Base-by-base conservation (phyloP, 2,329 filamentous ascomycete genomes). In the Cadophora gregata region DNA sequence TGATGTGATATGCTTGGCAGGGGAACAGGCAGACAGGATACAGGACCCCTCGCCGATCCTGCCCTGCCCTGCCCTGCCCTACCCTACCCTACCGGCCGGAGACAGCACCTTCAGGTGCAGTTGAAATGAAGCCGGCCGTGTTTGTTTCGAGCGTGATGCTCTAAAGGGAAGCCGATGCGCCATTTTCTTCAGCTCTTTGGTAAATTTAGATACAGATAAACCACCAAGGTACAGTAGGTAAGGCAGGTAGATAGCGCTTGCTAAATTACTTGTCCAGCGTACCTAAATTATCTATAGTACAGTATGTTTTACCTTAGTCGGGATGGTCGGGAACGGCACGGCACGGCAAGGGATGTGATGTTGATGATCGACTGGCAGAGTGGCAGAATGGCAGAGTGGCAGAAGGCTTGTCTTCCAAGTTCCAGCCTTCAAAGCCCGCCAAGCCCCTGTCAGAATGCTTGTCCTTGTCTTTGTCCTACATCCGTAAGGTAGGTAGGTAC, bases 1-100 rank as follows among this genome's bases (percentile, higher is more conserved):
- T 56, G 31, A 56, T 59, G 36, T 25, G 38, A 29, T 42, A 9
- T 42, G 12, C 56, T 59, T 59, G 56, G 56, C 56, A 59, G 56
- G 56, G 56, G 56, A 29, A 59, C 56, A 45, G n/a, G 16, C 56
- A 59, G 45, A 16, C 38, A 45, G n/a, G n/a, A n/a, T n/a, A n/a
- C n/a, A n/a, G n/a, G 33, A 27, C 33, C 24, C 56, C 36, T 59
- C 33, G 14, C 29, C 19, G 56, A 29, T 33, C 24, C 56, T 59
- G n/a, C n/a, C n/a, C n/a, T n/a, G n/a, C n/a, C n/a, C n/a, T n/a
- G n/a, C n/a, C n/a, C n/a, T n/a, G n/a, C n/a, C n/a, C n/a, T n/a
- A n/a, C n/a, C n/a, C n/a, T n/a, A n/a, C n/a, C n/a, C n/a, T n/a
- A n/a, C n/a, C 29, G 56, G 21, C 56, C 56, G 56, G 12, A 59